Base-by-base conservation (phyloP, 371 early-diverging fungal genomes). In the Mucor indicus region DNA sequence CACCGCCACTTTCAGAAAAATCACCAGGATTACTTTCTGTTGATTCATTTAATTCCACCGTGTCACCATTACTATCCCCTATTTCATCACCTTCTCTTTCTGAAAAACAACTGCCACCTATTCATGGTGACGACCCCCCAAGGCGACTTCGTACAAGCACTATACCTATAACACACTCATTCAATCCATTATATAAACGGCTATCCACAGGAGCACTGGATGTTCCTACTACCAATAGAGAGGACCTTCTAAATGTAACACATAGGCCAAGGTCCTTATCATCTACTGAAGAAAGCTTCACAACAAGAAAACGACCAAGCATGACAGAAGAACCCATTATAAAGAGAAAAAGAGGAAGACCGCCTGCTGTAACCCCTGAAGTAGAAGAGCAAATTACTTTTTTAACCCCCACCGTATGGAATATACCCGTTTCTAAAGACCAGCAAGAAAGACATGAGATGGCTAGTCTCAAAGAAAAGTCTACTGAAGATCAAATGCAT, bases 361-460 rank as follows among this genome's bases (percentile, higher is more conserved):
- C 74, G 10, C 74, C 68, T 4, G n/a, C n/a, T n/a, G n/a, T n/a
- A 67, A 38, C 30, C 36, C 38, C 16, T 41, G 60, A 15, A 53
- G 59, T n/a, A 38, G 53, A 4, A 53, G 29, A 7, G 21, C 15
- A 4, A 33, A 40, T 19, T 55, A 69, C 65, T 0, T 73, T 73
- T 55, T 35, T 73, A 40, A 52, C 74, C 3, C 74, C 74, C 2
- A 68, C 69, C 1, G 69, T 68, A 0, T 73, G 72, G 72, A 48
- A 58, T 39, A 62, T 71, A 23, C 46, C 31, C 27, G 38, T 46
- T 4, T 48, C 48, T 17, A 31, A 42, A 37, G 42, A 48, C 30
- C 48, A 55, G 24, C 20, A 55, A 37, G 39, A 53, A 32, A 8
- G 46, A 32, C 46, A 55, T 20, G 23, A 30, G 0, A 42, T 42